Evolutionary conservation across 106 monocot species (phyloP).

Genomic region (Iris macrosiphon): DNA sequence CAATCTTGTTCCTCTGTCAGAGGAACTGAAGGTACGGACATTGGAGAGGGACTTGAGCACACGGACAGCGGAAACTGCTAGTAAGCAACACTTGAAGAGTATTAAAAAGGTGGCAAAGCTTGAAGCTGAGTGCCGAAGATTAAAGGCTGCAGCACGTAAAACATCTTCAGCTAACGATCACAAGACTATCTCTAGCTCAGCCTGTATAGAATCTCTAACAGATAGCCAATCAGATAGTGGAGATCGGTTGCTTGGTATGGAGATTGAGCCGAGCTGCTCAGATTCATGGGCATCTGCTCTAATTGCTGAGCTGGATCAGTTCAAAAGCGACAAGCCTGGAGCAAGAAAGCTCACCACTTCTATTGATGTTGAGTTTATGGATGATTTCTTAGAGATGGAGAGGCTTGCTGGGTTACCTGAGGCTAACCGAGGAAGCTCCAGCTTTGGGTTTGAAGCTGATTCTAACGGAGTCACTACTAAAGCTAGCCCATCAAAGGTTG

Average conservation of each 20-base stretch:
- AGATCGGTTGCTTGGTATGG: background rate
- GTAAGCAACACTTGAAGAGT: conserved; percentile 73
- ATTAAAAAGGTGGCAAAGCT: conserved; percentile 73
- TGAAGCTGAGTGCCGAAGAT: conserved; percentile 73
- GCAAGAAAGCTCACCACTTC: conserved; percentile 16
- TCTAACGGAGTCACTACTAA: conserved; percentile 8
- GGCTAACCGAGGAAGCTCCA: conserved; percentile 11
- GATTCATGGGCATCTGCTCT: conserved; percentile 74
- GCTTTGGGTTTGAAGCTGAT: conserved; percentile 10
- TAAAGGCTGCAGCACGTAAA: conserved; percentile 35
- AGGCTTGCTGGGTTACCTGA: conserved; percentile 47
- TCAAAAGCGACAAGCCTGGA: conserved; percentile 37
- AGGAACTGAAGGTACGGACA: conserved; percentile 38
- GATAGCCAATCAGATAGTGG: conserved; percentile 60
- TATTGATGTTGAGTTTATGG: conserved; percentile 68
- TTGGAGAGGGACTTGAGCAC: conserved; percentile 67
- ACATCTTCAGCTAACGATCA: conserved; percentile 25
- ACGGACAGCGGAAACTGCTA: conserved; percentile 70
- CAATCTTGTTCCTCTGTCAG: conserved; percentile 32
- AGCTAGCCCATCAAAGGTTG: conserved; percentile 13
- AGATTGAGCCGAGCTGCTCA: conserved; percentile 33
- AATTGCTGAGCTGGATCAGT: conserved; percentile 71
- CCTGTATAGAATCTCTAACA: conserved; percentile 40
- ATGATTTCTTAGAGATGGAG: conserved; percentile 98
- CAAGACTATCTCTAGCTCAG: conserved; percentile 17